Conservation (phyloP, 2,329 filamentous ascomycete genomes). For the Calonectria hongkongensis region DNA sequence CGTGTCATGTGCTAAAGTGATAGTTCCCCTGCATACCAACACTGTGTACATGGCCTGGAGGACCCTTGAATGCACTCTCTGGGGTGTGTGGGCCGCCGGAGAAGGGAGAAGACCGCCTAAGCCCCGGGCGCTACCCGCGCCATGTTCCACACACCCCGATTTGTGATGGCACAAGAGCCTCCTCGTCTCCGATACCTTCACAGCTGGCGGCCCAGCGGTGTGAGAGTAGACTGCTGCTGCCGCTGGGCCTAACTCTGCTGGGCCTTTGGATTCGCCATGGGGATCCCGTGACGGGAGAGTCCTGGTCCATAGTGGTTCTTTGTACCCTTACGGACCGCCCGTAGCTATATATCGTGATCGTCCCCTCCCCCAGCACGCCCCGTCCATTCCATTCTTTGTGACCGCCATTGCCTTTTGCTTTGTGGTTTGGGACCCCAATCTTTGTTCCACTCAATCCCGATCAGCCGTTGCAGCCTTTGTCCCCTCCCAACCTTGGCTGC, state of each 20-base stretch:
- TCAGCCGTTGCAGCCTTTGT: not conserved
- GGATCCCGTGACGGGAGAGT: constrained; percentile 34
- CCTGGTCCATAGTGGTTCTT: constrained; percentile 1
- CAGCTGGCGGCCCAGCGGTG: constrained; percentile 22
- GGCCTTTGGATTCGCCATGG: constrained; percentile 6
- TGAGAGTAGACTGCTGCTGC: constrained; percentile 6
- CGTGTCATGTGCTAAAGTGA: constrained; percentile 19
- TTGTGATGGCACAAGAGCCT: constrained; percentile 19
- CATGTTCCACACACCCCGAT: constrained; percentile 7
- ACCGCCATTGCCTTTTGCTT: constrained; percentile 25
- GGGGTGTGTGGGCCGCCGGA: constrained; percentile 1
- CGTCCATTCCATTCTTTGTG: constrained; percentile 24
- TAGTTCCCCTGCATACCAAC: constrained; percentile 27
- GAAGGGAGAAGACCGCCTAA: constrained; percentile 21
- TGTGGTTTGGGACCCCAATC: not conserved
- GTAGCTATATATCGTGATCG: constrained; percentile 33
- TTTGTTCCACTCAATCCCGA: not conserved
- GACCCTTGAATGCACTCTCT: constrained; percentile 9
- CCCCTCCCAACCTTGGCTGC: not conserved
- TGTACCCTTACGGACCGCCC: constrained; percentile 6
- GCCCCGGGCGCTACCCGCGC: constrained; percentile 26
- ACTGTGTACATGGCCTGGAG: constrained; percentile 19
- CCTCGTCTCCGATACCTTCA: constrained; percentile 27
- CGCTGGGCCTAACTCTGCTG: not conserved
- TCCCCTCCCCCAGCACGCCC: constrained; percentile 32